Base-by-base conservation (phyloP, 202 grass and related monocot genomes). In the Panicum hallii region DNA sequence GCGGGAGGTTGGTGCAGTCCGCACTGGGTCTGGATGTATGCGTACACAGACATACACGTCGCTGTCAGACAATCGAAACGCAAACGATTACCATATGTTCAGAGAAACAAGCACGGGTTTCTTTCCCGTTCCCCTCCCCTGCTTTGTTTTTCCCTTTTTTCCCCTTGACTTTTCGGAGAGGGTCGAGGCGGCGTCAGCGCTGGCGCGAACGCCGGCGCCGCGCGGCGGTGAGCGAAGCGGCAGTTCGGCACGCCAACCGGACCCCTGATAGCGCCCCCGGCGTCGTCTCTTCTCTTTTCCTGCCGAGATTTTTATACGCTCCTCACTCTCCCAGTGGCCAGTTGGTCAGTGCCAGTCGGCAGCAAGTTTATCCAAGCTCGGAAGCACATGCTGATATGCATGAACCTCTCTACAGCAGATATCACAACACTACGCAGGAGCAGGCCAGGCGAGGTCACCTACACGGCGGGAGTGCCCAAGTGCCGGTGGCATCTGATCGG, bases 161-260 rank as follows among this genome's bases (percentile, higher is more conserved):
- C 0, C 2, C 10, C 10, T 9, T 8, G 40, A 56, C 77, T 63
- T 60, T 67, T 34, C 53, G 2, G 19, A 7, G 36, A 64, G 74
- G 67, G 11, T 19, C 26, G 36, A 36, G 53, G 70, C 43, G 44
- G 15, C 76, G 82, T 17, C 6, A 70, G 87, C 70, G 11, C 70
- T 70, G 38, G 52, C 70, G 82, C 44, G 28, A 48, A 13, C 60
- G 26, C 34, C 49, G 10, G 42, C 20, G 57, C 52, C 52, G 72
- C 65, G 3, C 20, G 7, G 16, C 13, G 43, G 63, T 54, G 11
- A 58, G n/a, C 49, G 75, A 56, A 63, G 82, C n/a, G 28, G 72
- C 72, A 67, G 79, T 78, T 86, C 32, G 15, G 88, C 88, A 90
- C 78, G 88, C 22, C 78, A 72, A 26, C 9, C 55, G 34, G 36